phyloP scores from a whole-genome alignment of 352 stramenopile species.

The Phytophthora tentaculata region DNA sequence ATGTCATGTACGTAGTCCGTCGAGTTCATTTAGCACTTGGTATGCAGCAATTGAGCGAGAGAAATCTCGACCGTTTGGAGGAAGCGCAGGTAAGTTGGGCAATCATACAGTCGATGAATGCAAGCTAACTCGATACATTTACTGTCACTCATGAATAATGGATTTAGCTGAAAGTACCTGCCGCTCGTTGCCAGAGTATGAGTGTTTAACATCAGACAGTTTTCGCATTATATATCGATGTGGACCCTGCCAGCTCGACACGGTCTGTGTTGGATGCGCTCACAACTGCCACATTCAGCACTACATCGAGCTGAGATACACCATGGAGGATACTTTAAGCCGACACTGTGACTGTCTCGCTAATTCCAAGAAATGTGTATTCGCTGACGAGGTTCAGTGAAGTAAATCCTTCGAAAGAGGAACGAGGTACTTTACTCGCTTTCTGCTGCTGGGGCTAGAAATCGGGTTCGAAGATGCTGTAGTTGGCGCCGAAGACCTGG shows the following conservation, averaged over 20 bases:
- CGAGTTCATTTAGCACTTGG: not conserved
- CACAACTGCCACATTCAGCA: conserved; percentile 70
- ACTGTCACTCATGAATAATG: not conserved
- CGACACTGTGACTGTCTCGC: conserved; percentile 57
- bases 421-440: conserved; percentile 14
- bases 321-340: conserved; percentile 58
- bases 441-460: conserved; percentile 35
- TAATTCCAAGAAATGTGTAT: conserved; percentile 40
- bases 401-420: not conserved
- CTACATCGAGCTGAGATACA: conserved; percentile 66
- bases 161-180: conserved; percentile 54
- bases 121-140: not conserved
- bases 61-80: conserved; percentile 46
- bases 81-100: conserved; percentile 39
- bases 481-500: conserved; percentile 67
- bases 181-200: conserved; percentile 52
- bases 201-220: conserved; percentile 73
- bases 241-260: conserved; percentile 52
- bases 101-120: not conserved
- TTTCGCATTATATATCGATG: conserved; percentile 77
- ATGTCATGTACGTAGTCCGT: not conserved
- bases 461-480: conserved; percentile 69
- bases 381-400: conserved; percentile 30
- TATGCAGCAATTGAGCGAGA: conserved; percentile 35
- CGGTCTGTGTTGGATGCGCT: conserved; percentile 73